These are phyloP conservation scores for Funneliformis geosporum DNA, from an alignment of 192 early-diverging fungal species.

Conservation along the genomic window DNA sequence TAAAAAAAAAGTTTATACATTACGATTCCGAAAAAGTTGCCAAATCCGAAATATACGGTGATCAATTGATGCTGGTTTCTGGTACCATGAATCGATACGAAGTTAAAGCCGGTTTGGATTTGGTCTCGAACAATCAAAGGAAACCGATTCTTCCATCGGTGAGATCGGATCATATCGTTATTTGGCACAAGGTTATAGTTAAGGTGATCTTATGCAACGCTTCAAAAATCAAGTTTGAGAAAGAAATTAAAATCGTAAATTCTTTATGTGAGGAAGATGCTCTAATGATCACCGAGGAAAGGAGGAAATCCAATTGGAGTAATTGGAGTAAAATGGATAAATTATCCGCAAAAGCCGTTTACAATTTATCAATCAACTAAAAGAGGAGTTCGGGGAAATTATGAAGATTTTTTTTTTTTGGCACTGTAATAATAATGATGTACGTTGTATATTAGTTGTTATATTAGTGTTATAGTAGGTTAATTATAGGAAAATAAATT, in stretches of 20 bases:
- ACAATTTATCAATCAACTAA: neutral
- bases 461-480: too few species aligned
- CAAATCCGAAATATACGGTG: neutral
- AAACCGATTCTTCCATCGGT: neutral
- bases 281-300: neutral
- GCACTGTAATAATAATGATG: too few species aligned
- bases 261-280: neutral
- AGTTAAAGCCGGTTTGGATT: neutral
- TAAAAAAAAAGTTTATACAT: neutral
- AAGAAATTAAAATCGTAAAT: neutral
- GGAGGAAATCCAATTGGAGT: neutral
- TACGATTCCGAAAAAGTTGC: neutral
- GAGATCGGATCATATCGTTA: neutral
- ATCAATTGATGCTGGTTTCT: neutral
- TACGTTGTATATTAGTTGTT: too few species aligned
- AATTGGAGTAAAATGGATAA: neutral
- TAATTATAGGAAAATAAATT: too few species aligned
- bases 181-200: neutral
- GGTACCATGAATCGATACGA: neutral
- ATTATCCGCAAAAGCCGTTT: neutral
- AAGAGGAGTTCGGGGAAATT: neutral
- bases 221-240: neutral
- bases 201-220: neutral
- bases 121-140: neutral
- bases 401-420: neutral